These are phyloP conservation scores for Hypoxylon cercidicola DNA, from an alignment of 495 filamentous ascomycete genomes.

Conservation along the genomic window DNA sequence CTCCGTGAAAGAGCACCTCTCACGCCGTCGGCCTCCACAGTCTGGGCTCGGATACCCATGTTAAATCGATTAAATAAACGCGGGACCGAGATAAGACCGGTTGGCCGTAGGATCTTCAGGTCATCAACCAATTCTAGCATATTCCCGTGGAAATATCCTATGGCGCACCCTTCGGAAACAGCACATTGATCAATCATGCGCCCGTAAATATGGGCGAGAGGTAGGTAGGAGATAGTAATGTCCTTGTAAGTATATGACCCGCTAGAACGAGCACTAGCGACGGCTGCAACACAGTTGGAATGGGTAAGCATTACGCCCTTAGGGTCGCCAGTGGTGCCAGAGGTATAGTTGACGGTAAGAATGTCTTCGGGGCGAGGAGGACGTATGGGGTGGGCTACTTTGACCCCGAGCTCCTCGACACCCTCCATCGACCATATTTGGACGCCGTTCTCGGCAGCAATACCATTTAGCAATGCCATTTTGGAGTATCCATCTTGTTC, in stretches of 20 bases:
- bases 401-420: conserved; percentile 78
- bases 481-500: conserved; percentile 84
- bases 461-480: conserved; percentile 73
- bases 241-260: conserved; percentile 64
- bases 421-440: conserved; percentile 80
- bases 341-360: conserved; percentile 97
- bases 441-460: conserved; percentile 78
- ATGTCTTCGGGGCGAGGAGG: conserved; percentile 79
- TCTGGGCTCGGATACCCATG: conserved; percentile 78
- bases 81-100: conserved; percentile 86
- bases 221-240: conserved; percentile 84
- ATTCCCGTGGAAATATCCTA: conserved; percentile 97
- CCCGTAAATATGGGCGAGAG: conserved; percentile 93
- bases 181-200: conserved; percentile 81
- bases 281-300: conserved; percentile 78
- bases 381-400: conserved; percentile 71
- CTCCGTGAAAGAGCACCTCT: conserved; percentile 84
- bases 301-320: conserved; percentile 95
- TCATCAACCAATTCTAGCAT: conserved; percentile 90
- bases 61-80: conserved; percentile 94
- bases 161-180: conserved; percentile 75
- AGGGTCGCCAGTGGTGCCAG: conserved; percentile 91
- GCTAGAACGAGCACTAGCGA: conserved; percentile 65
- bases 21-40: conserved; percentile 80
- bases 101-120: conserved; percentile 85